Base-by-base conservation (phyloP, 179 eudicot genomes). In the Vitellaria paradoxa region DNA sequence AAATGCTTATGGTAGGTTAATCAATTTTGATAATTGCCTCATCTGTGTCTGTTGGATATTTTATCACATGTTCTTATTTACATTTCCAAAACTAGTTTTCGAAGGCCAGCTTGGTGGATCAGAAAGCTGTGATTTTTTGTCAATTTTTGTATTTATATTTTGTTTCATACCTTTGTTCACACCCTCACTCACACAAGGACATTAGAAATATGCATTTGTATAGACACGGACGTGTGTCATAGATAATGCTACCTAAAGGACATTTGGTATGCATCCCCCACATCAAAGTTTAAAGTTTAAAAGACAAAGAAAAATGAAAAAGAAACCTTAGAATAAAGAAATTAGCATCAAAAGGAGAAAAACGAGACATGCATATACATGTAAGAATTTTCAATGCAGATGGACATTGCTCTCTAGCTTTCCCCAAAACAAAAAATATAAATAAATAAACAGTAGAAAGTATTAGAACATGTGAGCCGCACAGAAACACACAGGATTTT, bases 1-100 rank as follows among this genome's bases (percentile, higher is more conserved):
- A 75, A 89, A 96, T 87, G 99, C 99, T 80, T 96, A 92, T 81
- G 99, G 99, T 96, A 85, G 74, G 86, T 68, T 42, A 15, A 20
- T 18, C 8, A 37, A 20, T 64, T 30, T 50, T n/a, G 65, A 15
- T 21, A 74, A 26, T 5, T 37, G 46, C 21, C 2, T 0, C 1
- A 11, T 45, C 20, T 12, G 47, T 57, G 21, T 5, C 30, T 9
- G 53, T 45, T 55, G 5, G 55, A 50, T 30, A 30, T 1, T 30
- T 30, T 30, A 2, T 1, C 37, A 30, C 69, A 17, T 18, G 17
- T 30, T 5, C 68, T 37, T 26, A 37, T 65, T 63, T 26, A 30
- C 47, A 26, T 65, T 65, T 65, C 47, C n/a, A 12, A 11, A 26
- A 65, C 47, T 65, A 40, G 11, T 30, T 30, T 65, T 30, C 23